Evolutionary conservation across 2,329 filamentous ascomycete species (phyloP), one percentile per base, ranked within the genome.

Genomic region (Trichoderma sp.): DNA sequence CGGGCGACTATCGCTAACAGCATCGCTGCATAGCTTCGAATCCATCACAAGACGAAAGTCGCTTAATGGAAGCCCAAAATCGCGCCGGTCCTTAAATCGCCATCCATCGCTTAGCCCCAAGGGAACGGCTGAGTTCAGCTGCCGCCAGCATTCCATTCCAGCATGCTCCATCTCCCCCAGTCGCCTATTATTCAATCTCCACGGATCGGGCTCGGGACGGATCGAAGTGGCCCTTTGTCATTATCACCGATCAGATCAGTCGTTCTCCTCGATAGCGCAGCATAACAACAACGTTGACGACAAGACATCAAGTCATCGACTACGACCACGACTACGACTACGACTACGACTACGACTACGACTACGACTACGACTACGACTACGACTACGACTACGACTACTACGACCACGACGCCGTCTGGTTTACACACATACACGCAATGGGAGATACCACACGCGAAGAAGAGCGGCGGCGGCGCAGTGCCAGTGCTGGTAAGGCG

Each of bases 371-470:
- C 34, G 6, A n/a, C 60, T 2, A 34, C 62, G 30, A 11, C 18
- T 15, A 14, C 15, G 39, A 47, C 24, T 11, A 18, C 24, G 36
- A 51, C 28, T 2, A 34, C 26, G 1, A 24, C 26, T 4, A n/a
- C 60, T 3, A 39, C 63, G 18, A 21, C 14, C 11, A 15, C 11
- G 39, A 47, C 26, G 26, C 36, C 8, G 32, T 63, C 26, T 1
- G 6, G 57, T 24, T 36, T 3, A 21, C n/a, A 15, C 6, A 21
- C 9, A 47, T 0, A 15, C 36, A 28, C 14, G 26, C 18, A 21
- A 72, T 72, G 70, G 64, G 70, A 36, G 70, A 72, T n/a, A 14
- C 70, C 36, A 34, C 32, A 32, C 30, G 30, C 4, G 18, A 61
- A 7, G 24, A 56, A 24, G 57, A 51, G 47, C 70, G 57, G n/a